A percentile compares a stretch with the other conserved stretches of the same genome.
Evolutionary conservation across 305 asterid species (phyloP).

Genomic region (Salvia sclarea): DNA sequence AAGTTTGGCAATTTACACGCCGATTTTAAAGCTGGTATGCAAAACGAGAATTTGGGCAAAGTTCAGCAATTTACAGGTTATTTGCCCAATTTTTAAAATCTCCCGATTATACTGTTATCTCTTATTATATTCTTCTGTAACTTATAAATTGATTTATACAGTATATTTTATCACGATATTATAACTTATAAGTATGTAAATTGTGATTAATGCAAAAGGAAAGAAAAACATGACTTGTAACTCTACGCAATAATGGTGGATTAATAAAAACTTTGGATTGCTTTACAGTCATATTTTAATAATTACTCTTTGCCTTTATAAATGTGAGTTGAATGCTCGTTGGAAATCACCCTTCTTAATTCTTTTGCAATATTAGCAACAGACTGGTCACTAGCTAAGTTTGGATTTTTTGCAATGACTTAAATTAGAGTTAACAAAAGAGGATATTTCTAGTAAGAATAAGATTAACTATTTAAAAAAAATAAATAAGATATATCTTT

Average conservation of each 20-base stretch:
- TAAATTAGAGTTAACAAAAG: background rate
- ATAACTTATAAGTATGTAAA: background rate
- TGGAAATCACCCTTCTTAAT: background rate
- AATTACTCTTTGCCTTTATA: background rate
- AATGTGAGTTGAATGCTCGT: background rate
- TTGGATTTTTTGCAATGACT: background rate
- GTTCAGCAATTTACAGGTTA: too few species aligned
- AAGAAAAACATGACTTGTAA: background rate
- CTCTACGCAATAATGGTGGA: too few species aligned
- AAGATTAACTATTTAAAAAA: too few species aligned
- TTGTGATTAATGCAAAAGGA: background rate
- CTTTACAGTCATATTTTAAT: background rate
- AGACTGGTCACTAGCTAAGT: too few species aligned
- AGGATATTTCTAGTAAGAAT: background rate
- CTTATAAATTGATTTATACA: background rate
- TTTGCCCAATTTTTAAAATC: too few species aligned
- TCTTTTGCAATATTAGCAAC: background rate
- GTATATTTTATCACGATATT: background rate
- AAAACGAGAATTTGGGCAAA: too few species aligned
- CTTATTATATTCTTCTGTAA: background rate
- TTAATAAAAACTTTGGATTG: background rate
- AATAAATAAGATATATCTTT: too few species aligned
- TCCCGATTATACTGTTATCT: too few species aligned
- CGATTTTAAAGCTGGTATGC: too few species aligned
- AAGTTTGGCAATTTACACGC: too few species aligned